Conservation (phyloP, 2,329 filamentous ascomycete genomes). For the Pyricularia pennisetigena region DNA sequence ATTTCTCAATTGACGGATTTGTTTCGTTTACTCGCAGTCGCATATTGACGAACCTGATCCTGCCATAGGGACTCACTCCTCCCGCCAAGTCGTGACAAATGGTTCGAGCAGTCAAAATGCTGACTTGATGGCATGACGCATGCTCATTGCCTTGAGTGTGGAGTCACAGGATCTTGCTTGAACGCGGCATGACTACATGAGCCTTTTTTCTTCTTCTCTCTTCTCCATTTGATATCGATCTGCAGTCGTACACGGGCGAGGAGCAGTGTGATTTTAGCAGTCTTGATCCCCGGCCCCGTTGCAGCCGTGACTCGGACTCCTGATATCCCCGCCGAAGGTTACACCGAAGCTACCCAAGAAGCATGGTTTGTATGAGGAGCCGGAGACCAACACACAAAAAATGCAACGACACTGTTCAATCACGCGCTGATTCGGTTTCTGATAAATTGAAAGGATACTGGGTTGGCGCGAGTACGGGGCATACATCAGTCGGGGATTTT, state of each 20-base stretch:
- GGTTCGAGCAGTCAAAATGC: no score
- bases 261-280: background rate
- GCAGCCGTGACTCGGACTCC: background rate
- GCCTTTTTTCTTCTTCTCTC: no score
- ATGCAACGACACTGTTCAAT: background rate
- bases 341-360: background rate
- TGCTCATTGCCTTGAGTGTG: background rate
- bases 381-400: background rate
- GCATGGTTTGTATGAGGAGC: background rate
- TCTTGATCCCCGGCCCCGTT: background rate
- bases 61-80: background rate
- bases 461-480: background rate
- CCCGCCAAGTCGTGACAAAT: no score
- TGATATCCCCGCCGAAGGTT: no score
- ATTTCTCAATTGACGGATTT: background rate
- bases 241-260: background rate
- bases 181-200: background rate
- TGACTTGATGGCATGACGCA: background rate
- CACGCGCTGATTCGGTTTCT: background rate
- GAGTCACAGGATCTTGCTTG: background rate
- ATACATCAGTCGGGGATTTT: background rate
- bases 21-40: background rate
- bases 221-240: background rate
- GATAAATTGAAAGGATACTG: background rate
- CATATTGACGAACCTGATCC: background rate